Conservation (phyloP, 768 basidiomycete genomes). For the Gloeophyllum trabeum region DNA sequence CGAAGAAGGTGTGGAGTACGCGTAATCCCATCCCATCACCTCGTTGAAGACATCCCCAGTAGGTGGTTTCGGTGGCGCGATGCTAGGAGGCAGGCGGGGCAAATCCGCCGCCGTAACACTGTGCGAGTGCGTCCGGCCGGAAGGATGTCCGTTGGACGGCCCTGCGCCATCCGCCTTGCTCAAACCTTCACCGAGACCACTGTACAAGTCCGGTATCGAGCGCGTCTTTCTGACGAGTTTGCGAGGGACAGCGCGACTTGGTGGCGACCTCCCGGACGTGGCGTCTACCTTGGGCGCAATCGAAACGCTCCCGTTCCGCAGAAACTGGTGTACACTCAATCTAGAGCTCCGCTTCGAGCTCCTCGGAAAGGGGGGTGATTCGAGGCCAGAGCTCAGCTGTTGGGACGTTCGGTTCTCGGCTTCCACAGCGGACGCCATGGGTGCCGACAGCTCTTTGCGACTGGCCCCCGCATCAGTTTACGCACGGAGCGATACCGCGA, state of each 20-base stretch:
- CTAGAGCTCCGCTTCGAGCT: conserved; percentile 27
- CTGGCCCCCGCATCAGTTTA: conserved; percentile 20
- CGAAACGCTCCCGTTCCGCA: conserved; percentile 31
- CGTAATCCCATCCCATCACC: conserved; percentile 44
- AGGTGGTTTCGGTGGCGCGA: conserved; percentile 15
- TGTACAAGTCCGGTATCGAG: conserved; percentile 54
- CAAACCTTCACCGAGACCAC: conserved; percentile 1
- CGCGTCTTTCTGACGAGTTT: conserved; percentile 65
- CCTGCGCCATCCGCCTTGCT: not conserved
- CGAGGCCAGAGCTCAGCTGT: conserved; percentile 6
- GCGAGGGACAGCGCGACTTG: conserved; percentile 25
- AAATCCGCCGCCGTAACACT: conserved; percentile 68
- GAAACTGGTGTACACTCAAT: conserved; percentile 56
- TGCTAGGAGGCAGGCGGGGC: conserved; percentile 25
- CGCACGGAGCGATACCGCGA: not conserved
- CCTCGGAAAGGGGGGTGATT: conserved; percentile 4
- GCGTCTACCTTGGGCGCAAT: too few species aligned
- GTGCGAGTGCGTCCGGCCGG: conserved; percentile 62
- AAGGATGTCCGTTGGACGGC: conserved; percentile 4
- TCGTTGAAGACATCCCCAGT: conserved; percentile 49
- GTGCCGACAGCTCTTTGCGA: conserved; percentile 49
- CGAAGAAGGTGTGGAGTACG: conserved; percentile 21
- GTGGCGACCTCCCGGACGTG: conserved; percentile 19
- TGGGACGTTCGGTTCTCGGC: conserved; percentile 29
- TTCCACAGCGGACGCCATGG: conserved; percentile 37